Conservation (phyloP, 23 red algal species). For the Gracilariopsis chorda region DNA sequence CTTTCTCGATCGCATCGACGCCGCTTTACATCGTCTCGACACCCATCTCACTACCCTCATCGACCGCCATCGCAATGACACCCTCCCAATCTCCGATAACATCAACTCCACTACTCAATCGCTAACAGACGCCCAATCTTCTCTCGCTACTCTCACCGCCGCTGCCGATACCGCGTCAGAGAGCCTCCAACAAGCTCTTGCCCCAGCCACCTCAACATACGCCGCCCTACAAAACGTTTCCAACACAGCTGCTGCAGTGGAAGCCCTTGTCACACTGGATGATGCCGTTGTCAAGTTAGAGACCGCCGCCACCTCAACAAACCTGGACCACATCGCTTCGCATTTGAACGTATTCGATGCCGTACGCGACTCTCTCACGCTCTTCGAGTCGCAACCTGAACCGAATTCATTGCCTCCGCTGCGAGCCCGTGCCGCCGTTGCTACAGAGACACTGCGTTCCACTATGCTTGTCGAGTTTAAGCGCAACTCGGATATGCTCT, state of each 20-base stretch:
- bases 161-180: conserved; percentile 23
- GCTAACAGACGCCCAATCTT: neutral
- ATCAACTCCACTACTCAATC: neutral
- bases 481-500: conserved; percentile 31
- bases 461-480: conserved; percentile 46
- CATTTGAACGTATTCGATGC: conserved; percentile 19
- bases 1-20: conserved; percentile 35
- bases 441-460: conserved; percentile 31
- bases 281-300: conserved; percentile 36
- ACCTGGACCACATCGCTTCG: neutral
- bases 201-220: conserved; percentile 12
- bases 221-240: conserved; percentile 45
- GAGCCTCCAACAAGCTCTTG: conserved; percentile 27
- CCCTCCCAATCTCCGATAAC: neutral
- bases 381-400: conserved; percentile 1
- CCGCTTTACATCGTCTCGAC: conserved; percentile 38
- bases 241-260: conserved; percentile 21
- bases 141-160: conserved; percentile 8
- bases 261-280: conserved; percentile 30
- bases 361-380: neutral
- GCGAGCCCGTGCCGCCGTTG: conserved; percentile 52
- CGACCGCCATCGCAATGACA: conserved; percentile 37
- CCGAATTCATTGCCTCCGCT: neutral
- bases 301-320: neutral
- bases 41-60: conserved; percentile 39